phyloP scores from a whole-genome alignment of 202 grass and related monocot species.

The Carex arenaria region DNA sequence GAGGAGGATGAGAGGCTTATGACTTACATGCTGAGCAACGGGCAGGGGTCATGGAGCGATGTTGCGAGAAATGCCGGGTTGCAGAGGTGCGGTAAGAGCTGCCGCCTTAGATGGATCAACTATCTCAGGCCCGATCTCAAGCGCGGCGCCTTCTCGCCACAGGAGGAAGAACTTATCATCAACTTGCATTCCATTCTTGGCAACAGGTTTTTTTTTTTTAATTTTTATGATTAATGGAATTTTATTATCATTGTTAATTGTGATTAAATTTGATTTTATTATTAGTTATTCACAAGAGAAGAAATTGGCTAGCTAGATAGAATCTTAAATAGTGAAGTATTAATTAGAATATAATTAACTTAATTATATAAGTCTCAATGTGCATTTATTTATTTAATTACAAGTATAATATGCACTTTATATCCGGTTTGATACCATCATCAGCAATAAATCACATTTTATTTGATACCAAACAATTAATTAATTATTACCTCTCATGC shows the following conservation, averaged over 20 bases:
- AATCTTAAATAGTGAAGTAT: background rate
- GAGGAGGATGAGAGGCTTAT: conserved; percentile 94
- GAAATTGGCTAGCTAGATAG: background rate
- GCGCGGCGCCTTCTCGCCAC: conserved; percentile 86
- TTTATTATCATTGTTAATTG: background rate
- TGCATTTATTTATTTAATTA: background rate
- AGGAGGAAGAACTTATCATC: conserved; percentile 95
- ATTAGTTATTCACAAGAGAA: background rate
- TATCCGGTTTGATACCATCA: too few relatives aligned
- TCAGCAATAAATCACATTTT: background rate
- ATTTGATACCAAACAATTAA: background rate
- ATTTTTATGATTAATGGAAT: background rate
- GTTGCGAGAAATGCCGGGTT: conserved; percentile 86
- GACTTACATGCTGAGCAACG: conserved; percentile 81
- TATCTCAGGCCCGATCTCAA: conserved; percentile 80
- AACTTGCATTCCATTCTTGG: conserved; percentile 87
- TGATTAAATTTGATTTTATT: background rate
- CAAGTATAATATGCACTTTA: background rate
- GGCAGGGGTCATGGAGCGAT: conserved; percentile 93
- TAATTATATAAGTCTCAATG: background rate
- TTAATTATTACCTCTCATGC: background rate
- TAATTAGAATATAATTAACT: background rate
- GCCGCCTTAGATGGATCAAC: conserved; percentile 50
- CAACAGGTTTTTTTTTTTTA: conserved; percentile 47
- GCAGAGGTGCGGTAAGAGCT: conserved; percentile 61